A percentile compares a stretch with the other conserved stretches of the same genome.
Evolutionary conservation across 306 rosid genomes (phyloP).

Genomic region (Sechiopsis laciniata): DNA sequence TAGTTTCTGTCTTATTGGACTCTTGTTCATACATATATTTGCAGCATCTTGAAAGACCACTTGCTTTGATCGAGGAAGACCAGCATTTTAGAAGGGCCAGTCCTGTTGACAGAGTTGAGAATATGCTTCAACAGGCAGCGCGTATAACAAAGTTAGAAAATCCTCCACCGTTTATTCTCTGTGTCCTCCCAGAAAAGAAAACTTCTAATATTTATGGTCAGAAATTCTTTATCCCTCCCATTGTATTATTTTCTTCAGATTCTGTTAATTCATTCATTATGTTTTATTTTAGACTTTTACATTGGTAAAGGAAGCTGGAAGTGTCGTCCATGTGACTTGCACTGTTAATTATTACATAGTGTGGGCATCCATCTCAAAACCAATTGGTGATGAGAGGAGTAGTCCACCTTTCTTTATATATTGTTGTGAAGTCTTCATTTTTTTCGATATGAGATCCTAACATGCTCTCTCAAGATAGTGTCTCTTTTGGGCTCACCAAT

Average conservation of each 20-base stretch:
- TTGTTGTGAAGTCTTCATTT: too few relatives aligned
- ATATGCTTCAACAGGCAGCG: conserved; percentile 56
- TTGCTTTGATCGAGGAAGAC: conserved; percentile 75
- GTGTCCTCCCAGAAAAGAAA: conserved; percentile 82
- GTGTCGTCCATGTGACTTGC: not conserved
- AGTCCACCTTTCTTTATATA: too few relatives aligned
- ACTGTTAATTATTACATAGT: not conserved
- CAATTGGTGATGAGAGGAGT: too few relatives aligned
- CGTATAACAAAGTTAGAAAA: conserved; percentile 35
- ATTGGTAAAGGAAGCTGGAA: not conserved
- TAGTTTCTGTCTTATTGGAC: conserved; percentile 23
- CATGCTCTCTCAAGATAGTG: too few relatives aligned
- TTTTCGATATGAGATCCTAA: too few relatives aligned
- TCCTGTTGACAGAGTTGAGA: conserved; percentile 76
- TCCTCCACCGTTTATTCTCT: conserved; percentile 67
- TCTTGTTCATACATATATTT: conserved; percentile 1
- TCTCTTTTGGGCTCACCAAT: too few relatives aligned
- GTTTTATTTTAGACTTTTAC: not conserved
- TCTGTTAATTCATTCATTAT: not conserved
- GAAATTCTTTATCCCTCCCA: not conserved
- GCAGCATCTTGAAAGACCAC: conserved; percentile 78
- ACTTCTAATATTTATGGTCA: conserved; percentile 72
- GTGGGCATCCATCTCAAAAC: too few relatives aligned
- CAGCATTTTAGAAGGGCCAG: conserved; percentile 40
- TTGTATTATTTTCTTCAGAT: conserved; percentile 9